Evolutionary conservation across 1,284 basidiomycete genomes (phyloP).

Genomic region (Rhodotorula sp.): DNA sequence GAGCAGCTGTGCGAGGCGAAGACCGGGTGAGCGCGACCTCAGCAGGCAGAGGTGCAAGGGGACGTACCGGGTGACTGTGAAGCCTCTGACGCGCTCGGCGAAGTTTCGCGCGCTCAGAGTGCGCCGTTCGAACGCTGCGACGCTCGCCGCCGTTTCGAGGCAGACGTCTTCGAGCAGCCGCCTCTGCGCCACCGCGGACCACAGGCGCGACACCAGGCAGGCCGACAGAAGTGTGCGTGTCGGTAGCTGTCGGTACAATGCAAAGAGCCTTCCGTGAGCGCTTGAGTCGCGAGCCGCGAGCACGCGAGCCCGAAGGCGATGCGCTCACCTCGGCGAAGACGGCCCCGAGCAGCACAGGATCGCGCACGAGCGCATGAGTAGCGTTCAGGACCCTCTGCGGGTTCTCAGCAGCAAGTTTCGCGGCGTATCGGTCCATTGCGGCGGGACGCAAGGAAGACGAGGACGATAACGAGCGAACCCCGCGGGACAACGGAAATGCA

Average conservation of each 20-base stretch:
- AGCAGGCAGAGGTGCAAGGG: rapidly evolving
- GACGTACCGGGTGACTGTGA: slow-evolving; percentile 4
- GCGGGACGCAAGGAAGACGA: not conserved
- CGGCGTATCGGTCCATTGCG: slow-evolving; percentile 13
- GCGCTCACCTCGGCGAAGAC: slow-evolving; percentile 10
- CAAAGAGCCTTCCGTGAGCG: not conserved
- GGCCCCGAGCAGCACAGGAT: not conserved
- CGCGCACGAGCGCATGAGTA: not conserved
- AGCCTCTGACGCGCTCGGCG: not conserved
- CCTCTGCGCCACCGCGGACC: not conserved
- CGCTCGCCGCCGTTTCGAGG: slow-evolving; percentile 1
- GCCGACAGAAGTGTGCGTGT: not conserved
- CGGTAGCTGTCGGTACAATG: not conserved
- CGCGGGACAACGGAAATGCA: not conserved
- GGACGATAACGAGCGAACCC: not conserved
- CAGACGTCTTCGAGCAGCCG: slow-evolving; percentile 4
- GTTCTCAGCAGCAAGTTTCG: not conserved
- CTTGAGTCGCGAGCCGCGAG: not conserved
- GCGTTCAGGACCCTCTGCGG: too few species aligned
- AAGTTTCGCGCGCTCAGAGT: not conserved
- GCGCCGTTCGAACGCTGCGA: slow-evolving; percentile 1
- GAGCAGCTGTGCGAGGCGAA: slow-evolving; percentile 1
- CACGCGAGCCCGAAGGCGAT: not conserved
- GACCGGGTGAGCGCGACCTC: not conserved
- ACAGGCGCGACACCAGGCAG: not conserved